Conservation (phyloP, 768 basidiomycete species). For the Phallus indusiatus region DNA sequence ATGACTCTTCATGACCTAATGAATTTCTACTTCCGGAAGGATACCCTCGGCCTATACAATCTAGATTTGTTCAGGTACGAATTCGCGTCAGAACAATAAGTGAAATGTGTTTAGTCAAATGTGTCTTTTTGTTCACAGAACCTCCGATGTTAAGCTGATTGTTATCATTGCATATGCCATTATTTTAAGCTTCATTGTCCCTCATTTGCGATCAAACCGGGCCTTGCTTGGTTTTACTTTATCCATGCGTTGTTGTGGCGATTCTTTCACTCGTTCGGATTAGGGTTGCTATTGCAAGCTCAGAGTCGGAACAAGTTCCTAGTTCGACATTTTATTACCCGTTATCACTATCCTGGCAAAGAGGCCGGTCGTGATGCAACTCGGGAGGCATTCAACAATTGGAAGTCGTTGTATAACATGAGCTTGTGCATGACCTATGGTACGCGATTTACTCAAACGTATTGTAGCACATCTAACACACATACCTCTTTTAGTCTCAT, state of each 20-base stretch:
- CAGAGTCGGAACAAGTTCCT: constrained; percentile 84
- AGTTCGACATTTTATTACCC: constrained; percentile 88
- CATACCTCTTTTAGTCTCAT: constrained; percentile 51
- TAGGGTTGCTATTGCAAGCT: constrained; percentile 74
- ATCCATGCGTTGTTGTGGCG: constrained; percentile 80
- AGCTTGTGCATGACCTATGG: constrained; percentile 94
- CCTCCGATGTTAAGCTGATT: constrained; percentile 75
- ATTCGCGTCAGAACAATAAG: constrained; percentile 3
- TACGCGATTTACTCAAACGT: constrained; percentile 24
- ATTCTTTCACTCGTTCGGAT: constrained; percentile 76
- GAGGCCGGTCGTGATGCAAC: constrained; percentile 69
- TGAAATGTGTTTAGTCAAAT: constrained; percentile 15
- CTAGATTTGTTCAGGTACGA: constrained; percentile 77
- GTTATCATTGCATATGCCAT: constrained; percentile 65
- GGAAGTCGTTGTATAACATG: constrained; percentile 89
- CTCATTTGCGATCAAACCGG: constrained; percentile 36
- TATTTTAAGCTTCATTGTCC: constrained; percentile 44
- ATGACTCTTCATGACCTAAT: constrained; percentile 81
- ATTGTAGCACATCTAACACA: neutral
- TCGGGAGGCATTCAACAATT: constrained; percentile 90
- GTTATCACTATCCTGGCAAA: constrained; percentile 78
- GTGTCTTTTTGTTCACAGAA: constrained; percentile 35
- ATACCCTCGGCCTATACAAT: constrained; percentile 71
- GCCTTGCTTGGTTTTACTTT: constrained; percentile 54
- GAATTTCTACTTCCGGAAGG: constrained; percentile 84